Percentiles rank a stretch among this genome's conserved stretches.
Evolutionary conservation across 2,329 filamentous ascomycete genomes (phyloP).

Genomic region (Colletotrichum endophyticum): DNA sequence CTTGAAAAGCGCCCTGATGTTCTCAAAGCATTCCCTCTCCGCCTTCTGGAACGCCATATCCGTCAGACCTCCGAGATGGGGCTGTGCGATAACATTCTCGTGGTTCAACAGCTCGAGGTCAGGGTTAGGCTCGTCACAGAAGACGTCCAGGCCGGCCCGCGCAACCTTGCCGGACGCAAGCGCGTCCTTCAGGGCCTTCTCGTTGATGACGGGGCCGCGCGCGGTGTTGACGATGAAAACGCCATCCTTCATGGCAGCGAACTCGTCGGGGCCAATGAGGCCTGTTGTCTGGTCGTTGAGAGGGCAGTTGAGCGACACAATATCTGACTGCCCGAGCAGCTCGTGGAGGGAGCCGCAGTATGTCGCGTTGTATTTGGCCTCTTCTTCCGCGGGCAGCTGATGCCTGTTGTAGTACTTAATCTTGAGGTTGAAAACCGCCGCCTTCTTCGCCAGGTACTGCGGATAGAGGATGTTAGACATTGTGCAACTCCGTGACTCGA

Average conservation of each 20-base stretch:
- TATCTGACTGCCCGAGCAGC: conserved; percentile 43
- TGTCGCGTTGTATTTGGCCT: conserved; percentile 36
- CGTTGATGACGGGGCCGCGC: conserved; percentile 53
- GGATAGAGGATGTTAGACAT: background rate
- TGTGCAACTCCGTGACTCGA: background rate
- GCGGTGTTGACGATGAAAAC: conserved; percentile 56
- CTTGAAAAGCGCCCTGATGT: conserved; percentile 42
- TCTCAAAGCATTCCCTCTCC: conserved; percentile 50
- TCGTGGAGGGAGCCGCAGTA: conserved; percentile 41
- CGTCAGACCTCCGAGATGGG: conserved; percentile 49
- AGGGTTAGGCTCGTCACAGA: conserved; percentile 46
- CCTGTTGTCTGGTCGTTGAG: conserved; percentile 42
- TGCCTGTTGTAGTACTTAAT: conserved; percentile 48
- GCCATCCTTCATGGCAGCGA: conserved; percentile 51
- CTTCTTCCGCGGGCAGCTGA: conserved; percentile 35
- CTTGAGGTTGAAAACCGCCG: conserved; percentile 45
- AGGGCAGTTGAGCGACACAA: conserved; percentile 45
- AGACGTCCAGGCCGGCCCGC: conserved; percentile 54
- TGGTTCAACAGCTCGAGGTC: conserved; percentile 43
- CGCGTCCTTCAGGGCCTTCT: conserved; percentile 49
- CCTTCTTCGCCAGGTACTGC: conserved; percentile 41
- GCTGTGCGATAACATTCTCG: conserved; percentile 46
- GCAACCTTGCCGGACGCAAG: conserved; percentile 50
- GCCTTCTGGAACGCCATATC: conserved; percentile 47
- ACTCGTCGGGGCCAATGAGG: conserved; percentile 43